Conservation (phyloP, 1,284 basidiomycete genomes). For the Neotropicomus parvogracilis region DNA sequence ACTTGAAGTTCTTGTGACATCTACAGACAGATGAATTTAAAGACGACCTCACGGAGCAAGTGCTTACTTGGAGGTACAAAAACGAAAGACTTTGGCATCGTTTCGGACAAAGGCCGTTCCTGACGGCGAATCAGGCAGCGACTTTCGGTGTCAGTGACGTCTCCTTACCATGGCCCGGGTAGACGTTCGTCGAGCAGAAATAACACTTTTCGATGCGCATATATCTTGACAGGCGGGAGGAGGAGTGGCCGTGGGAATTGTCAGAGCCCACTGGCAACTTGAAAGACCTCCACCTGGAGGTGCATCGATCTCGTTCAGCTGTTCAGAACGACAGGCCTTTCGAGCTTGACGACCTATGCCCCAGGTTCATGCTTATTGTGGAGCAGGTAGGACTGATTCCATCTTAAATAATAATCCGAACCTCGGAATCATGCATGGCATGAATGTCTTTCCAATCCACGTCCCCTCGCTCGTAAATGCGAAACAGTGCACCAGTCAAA, state of each 20-base stretch:
- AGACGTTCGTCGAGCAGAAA: conserved; percentile 91
- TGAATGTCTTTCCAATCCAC: too few relatives aligned
- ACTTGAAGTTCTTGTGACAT: conserved; percentile 99
- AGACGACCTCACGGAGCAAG: conserved; percentile 4
- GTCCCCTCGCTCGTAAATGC: too few relatives aligned
- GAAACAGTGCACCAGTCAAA: too few relatives aligned
- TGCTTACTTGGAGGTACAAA: conserved; percentile 92
- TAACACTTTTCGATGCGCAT: conserved; percentile 91
- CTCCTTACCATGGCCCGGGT: conserved; percentile 83
- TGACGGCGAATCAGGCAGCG: conserved; percentile 29
- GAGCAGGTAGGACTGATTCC: too few relatives aligned
- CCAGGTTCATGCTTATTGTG: too few relatives aligned
- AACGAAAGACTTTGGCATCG: conserved; percentile 94
- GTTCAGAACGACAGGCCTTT: too few relatives aligned
- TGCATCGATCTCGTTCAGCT: too few relatives aligned
- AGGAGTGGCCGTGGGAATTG: conserved; percentile 28
- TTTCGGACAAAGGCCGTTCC: conserved; percentile 93
- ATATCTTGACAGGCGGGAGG: conserved; percentile 38
- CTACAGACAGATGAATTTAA: conserved; percentile 37
- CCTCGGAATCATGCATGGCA: too few relatives aligned
- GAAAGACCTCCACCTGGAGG: too few relatives aligned
- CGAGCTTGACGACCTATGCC: too few relatives aligned
- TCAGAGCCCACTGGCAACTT: too few relatives aligned
- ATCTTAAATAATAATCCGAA: too few relatives aligned
- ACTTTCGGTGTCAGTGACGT: background rate